Conservation (phyloP, 2,329 filamentous ascomycete species). For the Apiospora arundinis region DNA sequence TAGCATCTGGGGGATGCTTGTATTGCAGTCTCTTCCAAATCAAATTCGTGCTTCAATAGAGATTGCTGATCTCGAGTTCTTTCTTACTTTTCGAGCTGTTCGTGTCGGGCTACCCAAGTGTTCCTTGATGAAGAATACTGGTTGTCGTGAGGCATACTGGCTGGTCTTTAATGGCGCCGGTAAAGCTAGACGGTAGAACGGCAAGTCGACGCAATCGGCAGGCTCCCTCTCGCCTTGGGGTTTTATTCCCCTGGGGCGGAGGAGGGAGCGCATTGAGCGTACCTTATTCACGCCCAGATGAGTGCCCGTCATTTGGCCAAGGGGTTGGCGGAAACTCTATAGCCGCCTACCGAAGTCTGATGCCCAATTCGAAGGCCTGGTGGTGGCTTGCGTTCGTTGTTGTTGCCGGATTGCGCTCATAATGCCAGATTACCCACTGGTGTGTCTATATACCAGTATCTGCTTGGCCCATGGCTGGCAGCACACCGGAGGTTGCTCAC, state of each 20-base stretch:
- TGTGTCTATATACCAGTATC: background rate
- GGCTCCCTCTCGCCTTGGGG: background rate
- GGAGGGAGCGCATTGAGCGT: background rate
- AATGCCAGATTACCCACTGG: background rate
- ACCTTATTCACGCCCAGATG: background rate
- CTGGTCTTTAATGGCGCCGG: background rate
- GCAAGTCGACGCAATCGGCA: background rate
- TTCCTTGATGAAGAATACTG: background rate
- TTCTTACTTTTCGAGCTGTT: background rate
- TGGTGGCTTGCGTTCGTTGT: background rate
- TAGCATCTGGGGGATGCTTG: background rate
- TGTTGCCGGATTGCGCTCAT: background rate
- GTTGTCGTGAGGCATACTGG: background rate
- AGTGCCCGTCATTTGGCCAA: slow-evolving; percentile 5
- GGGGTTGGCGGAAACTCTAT: slow-evolving; percentile 6
- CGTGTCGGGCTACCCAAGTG: background rate
- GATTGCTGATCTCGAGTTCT: background rate
- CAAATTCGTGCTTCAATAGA: too few species aligned
- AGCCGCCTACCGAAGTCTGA: background rate
- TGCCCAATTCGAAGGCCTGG: background rate
- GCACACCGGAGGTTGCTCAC: background rate
- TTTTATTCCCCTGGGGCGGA: background rate
- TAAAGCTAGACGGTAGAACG: background rate
- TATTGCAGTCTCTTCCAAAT: background rate
- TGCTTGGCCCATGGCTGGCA: background rate